Base-by-base conservation (phyloP, 306 rosid genomes). In the Biancaea sappan region DNA sequence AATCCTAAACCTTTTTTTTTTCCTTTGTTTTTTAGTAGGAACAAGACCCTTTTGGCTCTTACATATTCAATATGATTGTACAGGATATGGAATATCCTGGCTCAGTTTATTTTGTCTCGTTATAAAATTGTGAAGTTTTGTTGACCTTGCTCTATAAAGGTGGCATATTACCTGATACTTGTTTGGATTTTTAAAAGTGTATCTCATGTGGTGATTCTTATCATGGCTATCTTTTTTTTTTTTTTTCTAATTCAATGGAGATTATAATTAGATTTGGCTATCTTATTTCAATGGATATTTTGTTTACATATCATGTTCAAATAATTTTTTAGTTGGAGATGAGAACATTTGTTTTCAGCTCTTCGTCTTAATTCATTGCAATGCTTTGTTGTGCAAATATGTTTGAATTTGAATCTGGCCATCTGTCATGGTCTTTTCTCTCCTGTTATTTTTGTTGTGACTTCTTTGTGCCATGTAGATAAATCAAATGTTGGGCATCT, bases 401-500 rank as follows among this genome's bases (percentile, higher is more conserved):
- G 71, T 63, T 78, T 48, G 54, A 29, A 6, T 35, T 53, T 69
- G 52, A 46, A 43, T 62, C 25, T 66, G 43, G 66, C 70, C 59
- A 48, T 34, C 3, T 24, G 4, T 56, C 41, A 69, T 47, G 24
- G 46, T 47, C 67, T 2, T 65, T 47, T 77, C 37, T 4, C 13
- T 58, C 75, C 74, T 63, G 53, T 61, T 78, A 16, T 83, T 50
- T 52, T 18, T 60, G 52, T 69, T 79, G 57, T 79, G 57, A 69
- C 48, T 4, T 69, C 41, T 69, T 32, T 8, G 52, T 46, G 76
- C 32, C 32, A 40, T 68, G 85, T 76, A 71, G 82, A 75, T 85
- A 81, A 71, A 79, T 72, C 75, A 51, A 86, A 84, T 77, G 79
- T 41, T 35, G 84, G 85, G 59, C 72, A 71, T 79, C 79, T 70